These are phyloP conservation scores for Clarireedia paspali DNA, from an alignment of 2,329 filamentous ascomycete genomes.

Conservation along the genomic window DNA sequence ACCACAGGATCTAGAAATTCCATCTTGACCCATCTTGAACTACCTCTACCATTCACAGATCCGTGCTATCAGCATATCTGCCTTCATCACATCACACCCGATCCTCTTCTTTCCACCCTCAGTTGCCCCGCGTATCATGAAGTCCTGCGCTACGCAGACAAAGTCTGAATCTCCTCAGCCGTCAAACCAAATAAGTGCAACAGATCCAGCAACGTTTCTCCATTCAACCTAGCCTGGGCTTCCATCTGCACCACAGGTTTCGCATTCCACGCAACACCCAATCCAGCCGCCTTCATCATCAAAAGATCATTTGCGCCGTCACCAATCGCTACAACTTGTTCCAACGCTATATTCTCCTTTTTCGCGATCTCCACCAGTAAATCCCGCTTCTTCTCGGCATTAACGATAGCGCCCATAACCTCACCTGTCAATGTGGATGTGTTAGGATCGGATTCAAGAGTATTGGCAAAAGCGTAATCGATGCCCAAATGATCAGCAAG, in stretches of 20 bases:
- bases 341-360: conserved; percentile 56
- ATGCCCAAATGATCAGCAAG: conserved; percentile 73
- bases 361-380: conserved; percentile 63
- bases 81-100: too few relatives aligned
- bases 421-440: conserved; percentile 59
- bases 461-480: conserved; percentile 84
- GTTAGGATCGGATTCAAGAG: conserved; percentile 57
- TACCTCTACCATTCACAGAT: too few relatives aligned
- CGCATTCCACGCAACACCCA: conserved; percentile 78
- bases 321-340: conserved; percentile 66
- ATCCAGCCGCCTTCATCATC: conserved; percentile 68
- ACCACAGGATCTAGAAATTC: too few relatives aligned
- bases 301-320: conserved; percentile 78
- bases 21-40: too few relatives aligned
- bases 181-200: conserved; percentile 69
- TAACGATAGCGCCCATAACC: conserved; percentile 63
- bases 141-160: conserved; percentile 26
- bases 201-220: conserved; percentile 61
- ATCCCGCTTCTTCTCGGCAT: conserved; percentile 66
- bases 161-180: conserved; percentile 49
- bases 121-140: too few relatives aligned
- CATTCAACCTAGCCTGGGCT: conserved; percentile 65
- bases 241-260: conserved; percentile 76
- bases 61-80: too few relatives aligned
- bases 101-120: too few relatives aligned